Evolutionary conservation across 176 grass and related monocot genomes (phyloP).

Genomic region (Rhynchospora tenuis): DNA sequence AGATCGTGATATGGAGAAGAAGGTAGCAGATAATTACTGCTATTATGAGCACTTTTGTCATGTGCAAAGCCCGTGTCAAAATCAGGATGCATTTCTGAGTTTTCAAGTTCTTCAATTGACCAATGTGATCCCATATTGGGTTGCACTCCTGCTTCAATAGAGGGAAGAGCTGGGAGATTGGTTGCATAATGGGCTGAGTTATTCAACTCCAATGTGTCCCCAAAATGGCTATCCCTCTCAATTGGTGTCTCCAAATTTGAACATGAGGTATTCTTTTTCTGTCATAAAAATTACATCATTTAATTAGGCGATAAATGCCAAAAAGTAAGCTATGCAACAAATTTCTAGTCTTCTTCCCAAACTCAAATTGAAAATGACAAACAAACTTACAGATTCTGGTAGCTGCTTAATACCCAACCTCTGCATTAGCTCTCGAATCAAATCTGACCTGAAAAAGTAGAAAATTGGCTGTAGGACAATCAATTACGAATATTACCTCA

Average conservation of each 20-base stretch:
- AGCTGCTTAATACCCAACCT: conserved; percentile 31
- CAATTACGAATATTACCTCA: conserved; percentile 19
- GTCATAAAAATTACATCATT: background rate
- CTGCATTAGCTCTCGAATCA: conserved; percentile 40
- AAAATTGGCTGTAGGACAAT: conserved; percentile 2
- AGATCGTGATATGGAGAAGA: background rate
- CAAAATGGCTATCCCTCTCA: background rate
- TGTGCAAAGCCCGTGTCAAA: background rate
- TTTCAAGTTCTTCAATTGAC: background rate
- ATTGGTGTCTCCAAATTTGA: background rate
- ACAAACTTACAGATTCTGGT: background rate
- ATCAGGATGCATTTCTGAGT: background rate
- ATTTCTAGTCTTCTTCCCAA: background rate
- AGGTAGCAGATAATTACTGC: background rate
- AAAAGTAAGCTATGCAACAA: background rate
- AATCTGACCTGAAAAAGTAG: conserved; percentile 53
- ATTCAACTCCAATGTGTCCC: background rate
- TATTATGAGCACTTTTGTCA: background rate
- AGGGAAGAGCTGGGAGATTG: conserved; percentile 16
- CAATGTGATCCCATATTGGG: background rate
- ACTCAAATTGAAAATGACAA: background rate
- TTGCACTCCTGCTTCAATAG: background rate
- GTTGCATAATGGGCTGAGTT: conserved; percentile 4
- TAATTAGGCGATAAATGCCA: background rate
- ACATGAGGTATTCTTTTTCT: background rate